Percentiles rank a stretch among this genome's conserved stretches.
Evolutionary conservation across 2,329 filamentous ascomycete genomes (phyloP).

Genomic region (Xylogone sp.): DNA sequence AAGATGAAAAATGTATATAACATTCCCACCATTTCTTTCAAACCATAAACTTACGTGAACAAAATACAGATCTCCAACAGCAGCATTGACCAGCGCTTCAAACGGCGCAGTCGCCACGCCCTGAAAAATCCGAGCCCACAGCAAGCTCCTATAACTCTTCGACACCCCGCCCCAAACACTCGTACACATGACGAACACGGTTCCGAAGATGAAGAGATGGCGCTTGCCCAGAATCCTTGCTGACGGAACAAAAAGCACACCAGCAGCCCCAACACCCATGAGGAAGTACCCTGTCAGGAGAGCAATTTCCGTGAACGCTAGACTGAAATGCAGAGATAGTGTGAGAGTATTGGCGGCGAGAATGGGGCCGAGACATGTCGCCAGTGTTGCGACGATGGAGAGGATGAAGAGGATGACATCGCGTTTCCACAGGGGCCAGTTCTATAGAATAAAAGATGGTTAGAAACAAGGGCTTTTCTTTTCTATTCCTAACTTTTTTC

Average conservation of each 20-base stretch:
- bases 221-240: constrained; percentile 91
- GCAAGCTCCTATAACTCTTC: constrained; percentile 65
- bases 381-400: constrained; percentile 77
- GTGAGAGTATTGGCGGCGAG: constrained; percentile 86
- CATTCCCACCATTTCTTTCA: too few relatives aligned
- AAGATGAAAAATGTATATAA: too few relatives aligned
- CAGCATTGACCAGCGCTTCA: constrained; percentile 84
- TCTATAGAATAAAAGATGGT: constrained; percentile 38
- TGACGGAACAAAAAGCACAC: constrained; percentile 81
- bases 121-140: constrained; percentile 79
- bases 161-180: constrained; percentile 72
- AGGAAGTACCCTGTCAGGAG: constrained; percentile 85
- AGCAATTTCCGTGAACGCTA: constrained; percentile 71
- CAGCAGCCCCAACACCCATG: constrained; percentile 75
- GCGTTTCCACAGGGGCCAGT: constrained; percentile 84
- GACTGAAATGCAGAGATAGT: constrained; percentile 61
- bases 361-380: constrained; percentile 78
- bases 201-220: constrained; percentile 79
- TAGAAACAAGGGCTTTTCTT: too few relatives aligned
- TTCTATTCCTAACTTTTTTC: too few relatives aligned
- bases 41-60: constrained; percentile 61
- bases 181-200: constrained; percentile 67
- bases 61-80: constrained; percentile 85
- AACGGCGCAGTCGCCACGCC: constrained; percentile 85
- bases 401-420: constrained; percentile 77